Base-by-base conservation (phyloP, 768 basidiomycete species). In the Kwoniella newhampshirensis region DNA sequence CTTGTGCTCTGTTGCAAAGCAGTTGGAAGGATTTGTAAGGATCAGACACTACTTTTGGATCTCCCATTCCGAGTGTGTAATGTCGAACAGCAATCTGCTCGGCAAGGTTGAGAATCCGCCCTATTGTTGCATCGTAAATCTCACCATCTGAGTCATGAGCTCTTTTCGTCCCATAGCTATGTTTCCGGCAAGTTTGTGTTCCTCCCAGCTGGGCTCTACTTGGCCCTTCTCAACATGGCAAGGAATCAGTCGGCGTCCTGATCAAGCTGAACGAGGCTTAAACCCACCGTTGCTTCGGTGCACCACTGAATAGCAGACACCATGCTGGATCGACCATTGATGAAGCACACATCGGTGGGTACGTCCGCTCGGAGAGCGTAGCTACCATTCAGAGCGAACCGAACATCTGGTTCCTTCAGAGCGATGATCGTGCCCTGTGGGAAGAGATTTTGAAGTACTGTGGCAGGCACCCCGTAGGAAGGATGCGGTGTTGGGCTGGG, bases 351-450 rank as follows among this genome's bases (percentile, higher is more conserved):
- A 21, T 57, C 55, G 6, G 35, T 25, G 8, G 55, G 39, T 1
- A 57, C 40, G 13, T 39, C 46, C 1, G 43, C 46, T 9, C 21
- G 45, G 1, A 47, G 17, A 6, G 27, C 54, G n/a, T 23, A 7
- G n/a, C 15, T 4, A n/a, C 32, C 54, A 2, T 1, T 36, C 1
- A 37, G 2, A 4, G 12, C 44, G 21, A 47, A 55, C 11, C 18
- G 36, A 27, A 57, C 23, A 26, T 51, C 26, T 1, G 55, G 55
- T 35, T 57, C 55, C 23, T 20, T 17, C n/a, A 57, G 39, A 15
- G 55, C 55, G 2, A 57, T 25, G 15, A 50, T 23, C 15, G 47
- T 20, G 12, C 55, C 55, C 13, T 27, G 11, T 8, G 55, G 47
- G 27, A 25, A 57, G 7, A 51, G 44, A 30, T 21, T 3, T 47